These are phyloP conservation scores for Moricandia arvensis DNA, from an alignment of 345 rosid species.

Conservation along the genomic window DNA sequence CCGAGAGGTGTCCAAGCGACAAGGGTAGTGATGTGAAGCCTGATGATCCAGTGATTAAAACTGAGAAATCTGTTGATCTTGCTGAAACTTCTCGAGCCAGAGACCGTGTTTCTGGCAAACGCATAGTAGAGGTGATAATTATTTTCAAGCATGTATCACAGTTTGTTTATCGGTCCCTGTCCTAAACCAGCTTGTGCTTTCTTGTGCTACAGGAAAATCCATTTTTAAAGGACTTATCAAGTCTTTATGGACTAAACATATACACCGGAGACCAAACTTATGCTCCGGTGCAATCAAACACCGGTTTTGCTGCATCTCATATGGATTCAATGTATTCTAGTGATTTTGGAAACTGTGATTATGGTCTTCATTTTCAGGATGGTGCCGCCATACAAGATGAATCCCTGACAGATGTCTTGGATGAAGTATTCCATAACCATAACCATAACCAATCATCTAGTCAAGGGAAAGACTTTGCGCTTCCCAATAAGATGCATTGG, in stretches of 20 bases:
- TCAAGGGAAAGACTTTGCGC: conserved; percentile 35
- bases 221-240: conserved; percentile 23
- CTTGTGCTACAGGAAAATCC: conserved; percentile 46
- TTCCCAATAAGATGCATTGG: conserved; percentile 38
- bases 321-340: conserved; percentile 58
- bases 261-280: conserved; percentile 46
- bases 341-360: conserved; percentile 67
- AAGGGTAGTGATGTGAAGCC: conserved; percentile 35
- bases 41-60: conserved; percentile 27
- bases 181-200: conserved; percentile 12
- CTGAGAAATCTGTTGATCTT: conserved; percentile 38
- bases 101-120: conserved; percentile 46
- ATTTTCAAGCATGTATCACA: background rate
- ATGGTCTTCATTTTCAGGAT: conserved; percentile 51
- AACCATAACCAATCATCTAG: conserved; percentile 45
- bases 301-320: conserved; percentile 37
- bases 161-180: background rate
- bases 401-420: conserved; percentile 48
- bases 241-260: conserved; percentile 24
- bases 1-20: conserved; percentile 38
- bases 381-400: conserved; percentile 58
- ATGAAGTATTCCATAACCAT: conserved; percentile 50
- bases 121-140: conserved; percentile 43
- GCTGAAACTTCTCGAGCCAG: conserved; percentile 53
- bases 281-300: conserved; percentile 44